These are phyloP conservation scores for Aphanomyces euteiches DNA, from an alignment of 352 stramenopile species.

Conservation along the genomic window DNA sequence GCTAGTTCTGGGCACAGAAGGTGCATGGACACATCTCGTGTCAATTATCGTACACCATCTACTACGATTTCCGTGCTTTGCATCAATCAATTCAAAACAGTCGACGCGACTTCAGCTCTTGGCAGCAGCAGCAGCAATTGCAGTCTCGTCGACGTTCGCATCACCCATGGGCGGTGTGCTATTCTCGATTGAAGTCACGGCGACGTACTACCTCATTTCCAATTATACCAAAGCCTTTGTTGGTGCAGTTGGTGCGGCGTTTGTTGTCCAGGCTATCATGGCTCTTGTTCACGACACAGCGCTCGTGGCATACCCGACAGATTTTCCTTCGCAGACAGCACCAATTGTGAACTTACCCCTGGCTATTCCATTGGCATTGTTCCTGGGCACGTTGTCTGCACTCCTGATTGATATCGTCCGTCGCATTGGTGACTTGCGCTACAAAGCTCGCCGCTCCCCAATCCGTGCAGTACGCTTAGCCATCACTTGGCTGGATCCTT, in stretches of 20 bases:
- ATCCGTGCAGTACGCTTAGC: constrained; percentile 58
- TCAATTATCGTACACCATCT: constrained; percentile 89
- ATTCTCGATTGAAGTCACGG: constrained; percentile 92
- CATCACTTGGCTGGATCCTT: constrained; percentile 69
- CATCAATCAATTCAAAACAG: constrained; percentile 57
- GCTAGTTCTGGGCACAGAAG: constrained; percentile 96
- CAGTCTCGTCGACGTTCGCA: constrained; percentile 90
- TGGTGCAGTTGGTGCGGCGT: constrained; percentile 65
- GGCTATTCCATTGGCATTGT: not conserved
- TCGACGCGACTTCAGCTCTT: constrained; percentile 85
- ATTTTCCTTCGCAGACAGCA: not conserved
- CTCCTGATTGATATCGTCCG: not conserved
- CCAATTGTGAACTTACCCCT: constrained; percentile 5
- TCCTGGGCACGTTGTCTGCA: not conserved
- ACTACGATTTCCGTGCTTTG: constrained; percentile 73
- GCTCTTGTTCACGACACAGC: not conserved
- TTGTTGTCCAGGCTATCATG: constrained; percentile 34
- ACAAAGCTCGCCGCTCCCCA: constrained; percentile 38
- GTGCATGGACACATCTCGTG: constrained; percentile 97
- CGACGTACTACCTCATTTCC: constrained; percentile 87
- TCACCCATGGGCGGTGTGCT: constrained; percentile 91
- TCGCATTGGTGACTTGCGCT: not conserved
- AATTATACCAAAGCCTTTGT: constrained; percentile 90
- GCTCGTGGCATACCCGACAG: not conserved
- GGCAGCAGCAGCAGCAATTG: constrained; percentile 85